Percentiles rank a stretch among this genome's conserved stretches.
Evolutionary conservation across 2,329 filamentous ascomycete genomes (phyloP).

Genomic region (Pseudopithomyces maydicus): DNA sequence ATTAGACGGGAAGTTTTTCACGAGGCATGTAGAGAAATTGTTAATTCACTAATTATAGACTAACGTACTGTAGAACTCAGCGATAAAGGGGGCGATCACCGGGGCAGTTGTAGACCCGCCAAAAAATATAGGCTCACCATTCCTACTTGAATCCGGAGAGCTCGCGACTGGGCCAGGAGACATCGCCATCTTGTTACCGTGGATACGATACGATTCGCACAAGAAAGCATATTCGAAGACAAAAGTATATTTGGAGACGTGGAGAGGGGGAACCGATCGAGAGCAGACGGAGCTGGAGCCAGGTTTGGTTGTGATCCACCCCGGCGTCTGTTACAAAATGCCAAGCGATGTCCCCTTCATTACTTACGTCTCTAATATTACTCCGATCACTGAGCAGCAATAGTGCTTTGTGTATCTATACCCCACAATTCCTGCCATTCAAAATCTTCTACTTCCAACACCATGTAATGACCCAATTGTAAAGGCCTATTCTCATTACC

Average conservation of each 20-base stretch:
- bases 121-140: conserved; percentile 1
- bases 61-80: neutral
- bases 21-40: neutral
- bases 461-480: neutral
- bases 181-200: neutral
- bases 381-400: neutral
- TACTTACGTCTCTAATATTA: conserved; percentile 1
- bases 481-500: neutral
- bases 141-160: neutral
- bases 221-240: too few relatives aligned
- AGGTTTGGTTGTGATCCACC: neutral
- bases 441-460: neutral
- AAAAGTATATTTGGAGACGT: conserved; percentile 3
- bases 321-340: neutral
- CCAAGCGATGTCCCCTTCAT: conserved; percentile 1
- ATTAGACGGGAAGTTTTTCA: neutral
- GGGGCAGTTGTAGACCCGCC: neutral
- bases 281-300: neutral
- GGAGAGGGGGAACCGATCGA: conserved; percentile 1
- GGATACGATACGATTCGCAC: neutral
- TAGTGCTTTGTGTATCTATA: neutral
- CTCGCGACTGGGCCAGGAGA: neutral
- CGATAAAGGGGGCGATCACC: neutral
- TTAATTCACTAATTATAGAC: conserved; percentile 4
- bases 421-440: neutral